Base-by-base conservation (phyloP, 2,329 filamentous ascomycete genomes). In the Ophiostoma himal-ulmi region DNA sequence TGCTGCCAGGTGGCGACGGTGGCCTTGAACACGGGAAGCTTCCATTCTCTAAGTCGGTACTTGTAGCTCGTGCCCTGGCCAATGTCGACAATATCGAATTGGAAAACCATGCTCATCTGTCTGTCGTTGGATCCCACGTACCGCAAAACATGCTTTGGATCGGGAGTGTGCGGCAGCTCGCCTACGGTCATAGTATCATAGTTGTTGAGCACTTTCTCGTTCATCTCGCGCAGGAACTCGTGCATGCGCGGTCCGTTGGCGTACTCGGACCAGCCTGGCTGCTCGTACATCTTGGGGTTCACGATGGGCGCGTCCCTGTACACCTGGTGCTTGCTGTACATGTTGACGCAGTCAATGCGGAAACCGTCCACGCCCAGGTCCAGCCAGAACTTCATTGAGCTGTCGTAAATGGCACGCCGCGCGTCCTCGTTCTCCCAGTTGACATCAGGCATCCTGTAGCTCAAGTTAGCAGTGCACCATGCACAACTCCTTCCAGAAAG, bases 371-470 rank as follows among this genome's bases (percentile, higher is more conserved):
- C 88, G 2, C 91, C 91, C 41, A 86, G 85, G 67, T 91, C 82
- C 0, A 95, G 84, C 92, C 92, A 95, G 77, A 94, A 95, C 39
- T 86, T 84, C 85, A 94, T 91, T 5, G 90, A 84, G 20, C 86
- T 84, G 39, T 89, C 83, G 77, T 93, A 91, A 5, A 94, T 87
- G 3, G 91, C 91, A 65, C 86, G 80, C 20, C 91, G 85, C 0
- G 90, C 86, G 11, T 85, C 86, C 0, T 83, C 82, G 71, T 89
- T 91, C 76, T 94, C 90, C 91, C 91, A 95, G 79, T 95, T 95
- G n/a, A 95, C 83, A 75, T 95, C 92, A 0, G 92, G 92, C 77
- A 94, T 92, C 73, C 91, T 71, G 34, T 2, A 10, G 34, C 36
- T 17, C 5, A 30, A 30, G 67, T 71, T 30, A 70, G 36, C 6